phyloP scores from a whole-genome alignment of 1,284 basidiomycete genomes.

The Apiotrichum veenhuisii region DNA sequence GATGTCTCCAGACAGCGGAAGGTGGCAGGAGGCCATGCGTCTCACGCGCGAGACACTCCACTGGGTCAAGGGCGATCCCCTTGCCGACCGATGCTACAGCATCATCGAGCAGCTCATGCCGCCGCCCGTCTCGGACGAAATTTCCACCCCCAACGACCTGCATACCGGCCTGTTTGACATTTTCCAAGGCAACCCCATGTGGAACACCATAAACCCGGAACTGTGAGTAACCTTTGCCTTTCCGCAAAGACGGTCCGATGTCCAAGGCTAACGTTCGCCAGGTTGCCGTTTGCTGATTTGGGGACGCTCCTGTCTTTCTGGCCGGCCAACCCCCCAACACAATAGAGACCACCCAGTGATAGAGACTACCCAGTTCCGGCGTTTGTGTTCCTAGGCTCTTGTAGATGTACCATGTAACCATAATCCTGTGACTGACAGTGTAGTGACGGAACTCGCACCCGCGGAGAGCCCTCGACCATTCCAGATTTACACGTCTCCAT shows the following conservation, averaged over 20 bases:
- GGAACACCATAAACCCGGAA: slow-evolving; percentile 8
- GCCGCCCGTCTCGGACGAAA: not conserved
- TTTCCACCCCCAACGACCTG: not conserved
- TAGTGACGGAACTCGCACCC: too few species aligned
- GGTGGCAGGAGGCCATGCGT: slow-evolving; percentile 17
- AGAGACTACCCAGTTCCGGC: too few species aligned
- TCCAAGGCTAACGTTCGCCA: not conserved
- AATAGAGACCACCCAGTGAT: not conserved
- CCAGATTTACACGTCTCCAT: too few species aligned
- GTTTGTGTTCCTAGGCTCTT: too few species aligned
- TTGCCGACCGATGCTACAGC: slow-evolving; percentile 19
- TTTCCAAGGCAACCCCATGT: slow-evolving; percentile 14
- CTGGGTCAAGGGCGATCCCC: slow-evolving; percentile 13
- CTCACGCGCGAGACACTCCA: slow-evolving; percentile 17
- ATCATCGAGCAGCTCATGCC: slow-evolving; percentile 21
- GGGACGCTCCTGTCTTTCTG: slow-evolving; percentile 18
- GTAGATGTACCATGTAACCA: too few species aligned
- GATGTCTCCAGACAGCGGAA: slow-evolving; percentile 1
- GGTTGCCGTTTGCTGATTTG: slow-evolving; percentile 19
- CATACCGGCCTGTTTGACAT: slow-evolving; percentile 9
- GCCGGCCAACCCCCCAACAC: not conserved
- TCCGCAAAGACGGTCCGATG: too few species aligned
- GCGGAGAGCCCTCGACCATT: too few species aligned
- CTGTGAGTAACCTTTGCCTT: slow-evolving; percentile 4
- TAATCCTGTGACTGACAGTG: too few species aligned